Evolutionary conservation across 495 filamentous ascomycete genomes (phyloP).

Genomic region (Delitschia confertaspora): DNA sequence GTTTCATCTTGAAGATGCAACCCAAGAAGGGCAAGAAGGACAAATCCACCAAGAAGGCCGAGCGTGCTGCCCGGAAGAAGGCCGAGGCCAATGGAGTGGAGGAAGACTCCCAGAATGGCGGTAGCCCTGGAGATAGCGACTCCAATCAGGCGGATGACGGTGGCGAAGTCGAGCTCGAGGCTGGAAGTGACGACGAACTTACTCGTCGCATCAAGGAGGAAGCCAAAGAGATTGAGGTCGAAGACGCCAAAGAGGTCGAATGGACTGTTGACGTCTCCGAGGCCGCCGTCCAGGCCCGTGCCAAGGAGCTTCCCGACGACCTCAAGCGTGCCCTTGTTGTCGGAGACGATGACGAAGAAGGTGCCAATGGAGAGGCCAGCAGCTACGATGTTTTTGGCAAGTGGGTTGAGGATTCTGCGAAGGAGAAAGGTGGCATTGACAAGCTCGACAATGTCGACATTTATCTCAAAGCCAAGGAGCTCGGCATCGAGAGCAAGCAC

Average conservation of each 20-base stretch:
- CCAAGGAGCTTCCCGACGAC: slow-evolving; percentile 79
- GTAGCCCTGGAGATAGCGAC: slow-evolving; percentile 63
- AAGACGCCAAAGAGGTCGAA: slow-evolving; percentile 67
- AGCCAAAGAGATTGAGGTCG: slow-evolving; percentile 62
- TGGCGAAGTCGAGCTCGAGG: slow-evolving; percentile 61
- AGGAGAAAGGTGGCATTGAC: slow-evolving; percentile 58
- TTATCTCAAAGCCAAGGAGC: slow-evolving; percentile 91
- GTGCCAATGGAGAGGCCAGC: slow-evolving; percentile 63
- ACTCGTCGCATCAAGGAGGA: slow-evolving; percentile 81
- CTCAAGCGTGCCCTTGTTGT: slow-evolving; percentile 83
- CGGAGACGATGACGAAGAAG: slow-evolving; percentile 77
- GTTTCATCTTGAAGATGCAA: slow-evolving; percentile 93
- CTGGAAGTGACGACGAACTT: slow-evolving; percentile 83
- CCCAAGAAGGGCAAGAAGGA: slow-evolving; percentile 96
- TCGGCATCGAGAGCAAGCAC: slow-evolving; percentile 92
- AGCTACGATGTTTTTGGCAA: slow-evolving; percentile 86
- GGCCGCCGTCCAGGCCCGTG: slow-evolving; percentile 88
- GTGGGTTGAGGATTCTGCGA: slow-evolving; percentile 76
- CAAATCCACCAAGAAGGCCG: slow-evolving; percentile 76
- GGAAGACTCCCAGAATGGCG: slow-evolving; percentile 50
- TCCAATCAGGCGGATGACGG: slow-evolving; percentile 67
- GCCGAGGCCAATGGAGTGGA: slow-evolving; percentile 41
- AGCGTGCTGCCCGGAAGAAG: slow-evolving; percentile 59
- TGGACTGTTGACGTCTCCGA: slow-evolving; percentile 95
- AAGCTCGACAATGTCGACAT: slow-evolving; percentile 80